phyloP scores from a whole-genome alignment of 176 grass and related monocot genomes.

The Aegilops tauschii region DNA sequence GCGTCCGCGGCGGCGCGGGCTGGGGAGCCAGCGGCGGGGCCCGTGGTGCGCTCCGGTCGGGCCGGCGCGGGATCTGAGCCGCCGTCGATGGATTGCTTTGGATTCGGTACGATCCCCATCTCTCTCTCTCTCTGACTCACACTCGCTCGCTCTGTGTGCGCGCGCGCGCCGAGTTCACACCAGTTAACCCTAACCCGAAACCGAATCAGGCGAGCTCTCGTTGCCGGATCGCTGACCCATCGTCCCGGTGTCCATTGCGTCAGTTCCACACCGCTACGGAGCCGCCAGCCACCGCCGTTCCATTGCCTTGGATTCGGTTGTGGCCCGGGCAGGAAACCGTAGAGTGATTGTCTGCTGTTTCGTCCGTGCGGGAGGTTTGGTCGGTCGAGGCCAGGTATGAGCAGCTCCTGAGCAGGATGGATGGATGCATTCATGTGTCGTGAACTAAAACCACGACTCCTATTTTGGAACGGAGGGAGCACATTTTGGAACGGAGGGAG shows the following conservation, averaged over 20 bases:
- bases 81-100: neutral
- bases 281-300: slow-evolving; percentile 16
- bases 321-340: neutral
- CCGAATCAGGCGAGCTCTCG: neutral
- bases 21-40: too few species aligned
- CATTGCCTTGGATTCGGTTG: neutral
- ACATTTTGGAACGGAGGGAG: too few species aligned
- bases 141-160: neutral
- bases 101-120: neutral
- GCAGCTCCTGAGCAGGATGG: neutral
- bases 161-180: neutral
- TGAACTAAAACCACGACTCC: too few species aligned
- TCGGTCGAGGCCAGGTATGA: neutral
- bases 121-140: too few species aligned
- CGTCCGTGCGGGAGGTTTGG: neutral
- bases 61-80: slow-evolving; percentile 11
- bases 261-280: neutral
- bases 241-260: neutral
- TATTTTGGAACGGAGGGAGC: too few species aligned
- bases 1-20: too few species aligned
- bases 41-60: too few species aligned
- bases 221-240: neutral
- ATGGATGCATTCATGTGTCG: neutral
- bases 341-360: neutral
- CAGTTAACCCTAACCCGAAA: neutral